Evolutionary conservation across 768 basidiomycete genomes (phyloP).

Genomic region (Auriscalpium orientale): DNA sequence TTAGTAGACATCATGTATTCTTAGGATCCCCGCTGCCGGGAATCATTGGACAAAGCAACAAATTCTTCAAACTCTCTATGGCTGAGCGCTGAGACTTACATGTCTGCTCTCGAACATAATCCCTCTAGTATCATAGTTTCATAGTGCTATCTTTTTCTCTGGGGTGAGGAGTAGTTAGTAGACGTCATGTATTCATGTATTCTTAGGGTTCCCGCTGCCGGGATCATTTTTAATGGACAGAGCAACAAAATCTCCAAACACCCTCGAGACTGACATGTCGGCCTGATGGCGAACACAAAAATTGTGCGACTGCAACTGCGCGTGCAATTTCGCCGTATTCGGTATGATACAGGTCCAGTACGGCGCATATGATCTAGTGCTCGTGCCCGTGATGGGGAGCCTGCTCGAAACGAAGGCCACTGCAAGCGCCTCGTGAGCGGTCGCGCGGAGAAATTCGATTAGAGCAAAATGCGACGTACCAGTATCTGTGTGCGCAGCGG

Average conservation of each 20-base stretch:
- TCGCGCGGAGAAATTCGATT: background rate
- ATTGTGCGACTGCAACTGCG: too few species aligned
- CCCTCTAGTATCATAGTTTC: conserved; percentile 14
- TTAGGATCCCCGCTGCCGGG: conserved; percentile 13
- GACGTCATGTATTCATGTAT: conserved; percentile 25
- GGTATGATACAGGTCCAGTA: conserved; percentile 4
- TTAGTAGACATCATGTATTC: conserved; percentile 25
- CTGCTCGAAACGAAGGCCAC: conserved; percentile 88
- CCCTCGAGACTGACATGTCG: too few species aligned
- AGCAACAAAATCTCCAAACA: conserved; percentile 2
- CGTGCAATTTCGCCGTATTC: too few species aligned
- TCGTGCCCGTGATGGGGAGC: conserved; percentile 62
- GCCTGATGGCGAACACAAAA: too few species aligned
- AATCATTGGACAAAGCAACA: conserved; percentile 6
- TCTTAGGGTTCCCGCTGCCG: conserved; percentile 15
- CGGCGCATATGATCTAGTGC: conserved; percentile 15
- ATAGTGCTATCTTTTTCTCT: conserved; percentile 8
- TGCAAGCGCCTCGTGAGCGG: conserved; percentile 23
- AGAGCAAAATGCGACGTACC: conserved; percentile 29
- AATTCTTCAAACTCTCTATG: background rate
- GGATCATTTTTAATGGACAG: conserved; percentile 7
- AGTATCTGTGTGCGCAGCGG: conserved; percentile 34
- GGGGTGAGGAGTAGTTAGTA: conserved; percentile 18
- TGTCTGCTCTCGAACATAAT: too few species aligned
- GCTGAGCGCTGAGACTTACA: background rate